Conservation (phyloP, 768 basidiomycete genomes). For the Hypholoma fasciculare region DNA sequence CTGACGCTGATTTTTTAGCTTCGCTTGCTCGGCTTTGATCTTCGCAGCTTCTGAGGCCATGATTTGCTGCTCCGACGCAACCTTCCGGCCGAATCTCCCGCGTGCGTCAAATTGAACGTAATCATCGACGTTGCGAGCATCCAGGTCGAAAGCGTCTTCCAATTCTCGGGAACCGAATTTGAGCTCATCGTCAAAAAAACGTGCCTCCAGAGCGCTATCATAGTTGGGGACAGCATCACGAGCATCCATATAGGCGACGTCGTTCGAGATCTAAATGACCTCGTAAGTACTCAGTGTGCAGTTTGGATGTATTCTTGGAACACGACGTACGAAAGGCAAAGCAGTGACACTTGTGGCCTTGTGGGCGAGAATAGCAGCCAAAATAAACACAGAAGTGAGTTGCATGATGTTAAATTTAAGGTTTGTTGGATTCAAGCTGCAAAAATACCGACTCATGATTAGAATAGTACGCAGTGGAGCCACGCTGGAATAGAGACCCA, state of each 20-base stretch:
- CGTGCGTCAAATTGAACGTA: background rate
- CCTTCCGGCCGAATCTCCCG: background rate
- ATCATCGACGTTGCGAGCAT: background rate
- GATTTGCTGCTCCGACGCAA: background rate
- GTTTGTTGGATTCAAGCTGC: background rate
- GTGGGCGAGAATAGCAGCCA: background rate
- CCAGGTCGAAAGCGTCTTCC: background rate
- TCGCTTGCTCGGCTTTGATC: background rate
- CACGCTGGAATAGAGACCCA: background rate
- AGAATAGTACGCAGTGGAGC: background rate
- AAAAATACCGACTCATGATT: background rate
- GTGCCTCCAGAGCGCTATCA: background rate
- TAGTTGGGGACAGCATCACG: background rate
- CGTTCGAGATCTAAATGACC: background rate
- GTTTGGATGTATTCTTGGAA: background rate
- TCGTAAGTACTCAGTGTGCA: no score
- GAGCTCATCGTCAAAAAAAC: background rate
- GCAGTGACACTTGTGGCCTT: background rate
- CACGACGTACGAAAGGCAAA: background rate
- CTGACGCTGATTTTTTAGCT: background rate
- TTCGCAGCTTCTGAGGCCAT: background rate
- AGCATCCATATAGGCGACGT: background rate
- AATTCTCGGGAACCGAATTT: no score
- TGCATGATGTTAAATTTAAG: background rate
- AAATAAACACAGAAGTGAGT: conserved; percentile 2